Conservation (phyloP, 257 asterid species). For the Fraxinus pennsylvanica region DNA sequence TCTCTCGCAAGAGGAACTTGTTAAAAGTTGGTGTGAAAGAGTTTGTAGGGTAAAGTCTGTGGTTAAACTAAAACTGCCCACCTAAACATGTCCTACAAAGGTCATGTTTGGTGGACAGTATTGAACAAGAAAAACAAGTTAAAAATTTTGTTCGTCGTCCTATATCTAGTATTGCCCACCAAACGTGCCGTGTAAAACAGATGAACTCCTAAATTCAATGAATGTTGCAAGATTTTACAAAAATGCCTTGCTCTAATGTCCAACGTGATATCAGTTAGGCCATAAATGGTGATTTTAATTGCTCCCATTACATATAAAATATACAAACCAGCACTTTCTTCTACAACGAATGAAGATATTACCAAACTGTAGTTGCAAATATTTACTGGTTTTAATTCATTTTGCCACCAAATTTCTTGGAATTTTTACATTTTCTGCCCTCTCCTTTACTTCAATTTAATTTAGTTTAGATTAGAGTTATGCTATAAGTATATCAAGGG, state of each 20-base stretch:
- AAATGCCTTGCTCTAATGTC: constrained; percentile 28
- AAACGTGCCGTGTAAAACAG: neutral
- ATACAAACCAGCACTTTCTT: constrained; percentile 34
- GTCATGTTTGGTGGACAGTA: neutral
- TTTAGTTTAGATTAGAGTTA: neutral
- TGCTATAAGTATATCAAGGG: no score
- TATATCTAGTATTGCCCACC: neutral
- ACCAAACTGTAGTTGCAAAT: constrained; percentile 37
- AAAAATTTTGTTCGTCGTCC: neutral
- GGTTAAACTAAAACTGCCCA: neutral
- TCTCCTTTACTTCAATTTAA: constrained; percentile 32
- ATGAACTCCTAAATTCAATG: neutral
- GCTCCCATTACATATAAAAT: constrained; percentile 14
- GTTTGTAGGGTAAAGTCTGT: neutral
- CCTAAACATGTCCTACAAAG: no score
- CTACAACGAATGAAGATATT: constrained; percentile 44
- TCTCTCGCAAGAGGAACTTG: no score
- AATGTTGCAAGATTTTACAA: neutral
- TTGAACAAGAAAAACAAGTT: neutral
- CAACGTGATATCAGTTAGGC: constrained; percentile 39
- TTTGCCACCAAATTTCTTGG: constrained; percentile 45
- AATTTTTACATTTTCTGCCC: constrained; percentile 24
- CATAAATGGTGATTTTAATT: constrained; percentile 31
- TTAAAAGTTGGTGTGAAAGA: neutral
- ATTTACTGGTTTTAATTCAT: constrained; percentile 29